Evolutionary conservation across 2,329 filamentous ascomycete species (phyloP), one percentile per base, ranked within the genome.

Genomic region (Pseudohalonectria lignicola): DNA sequence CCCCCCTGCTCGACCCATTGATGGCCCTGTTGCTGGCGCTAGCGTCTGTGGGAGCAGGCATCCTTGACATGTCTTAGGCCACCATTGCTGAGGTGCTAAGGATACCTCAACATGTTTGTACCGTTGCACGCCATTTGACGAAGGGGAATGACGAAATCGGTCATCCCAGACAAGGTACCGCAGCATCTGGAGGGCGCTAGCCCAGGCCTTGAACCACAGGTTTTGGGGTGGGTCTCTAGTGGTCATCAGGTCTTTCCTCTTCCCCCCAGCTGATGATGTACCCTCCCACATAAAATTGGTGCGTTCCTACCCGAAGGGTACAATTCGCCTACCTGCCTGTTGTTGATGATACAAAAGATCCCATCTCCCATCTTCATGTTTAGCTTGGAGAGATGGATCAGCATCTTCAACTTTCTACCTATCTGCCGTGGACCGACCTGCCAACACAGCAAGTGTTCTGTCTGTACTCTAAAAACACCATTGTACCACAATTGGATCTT

Each of bases 341-440:
- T 13, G 26, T 37, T 18, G 26, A 37, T 28, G 12, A 37, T 37
- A 37, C 35, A 37, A 37, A 37, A 37, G 26, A 30, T 8, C 30
- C 23, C 35, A 37, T 23, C 35, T 37, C 20, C 35, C 23, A n/a
- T n/a, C n/a, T n/a, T n/a, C n/a, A n/a, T n/a, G n/a, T n/a, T n/a
- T n/a, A n/a, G n/a, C n/a, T n/a, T n/a, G n/a, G n/a, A n/a, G n/a
- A n/a, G n/a, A n/a, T n/a, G n/a, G n/a, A n/a, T n/a, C n/a, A n/a
- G n/a, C n/a, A n/a, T n/a, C n/a, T n/a, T n/a, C n/a, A n/a, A n/a
- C n/a, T n/a, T n/a, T n/a, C n/a, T n/a, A n/a, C n/a, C n/a, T n/a
- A n/a, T n/a, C n/a, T n/a, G n/a, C n/a, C n/a, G n/a, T n/a, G n/a
- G n/a, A n/a, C n/a, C n/a, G n/a, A n/a, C n/a, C n/a, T n/a, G n/a